Conservation (phyloP, 768 basidiomycete genomes). For the Gloeopeniophorella convolvens region DNA sequence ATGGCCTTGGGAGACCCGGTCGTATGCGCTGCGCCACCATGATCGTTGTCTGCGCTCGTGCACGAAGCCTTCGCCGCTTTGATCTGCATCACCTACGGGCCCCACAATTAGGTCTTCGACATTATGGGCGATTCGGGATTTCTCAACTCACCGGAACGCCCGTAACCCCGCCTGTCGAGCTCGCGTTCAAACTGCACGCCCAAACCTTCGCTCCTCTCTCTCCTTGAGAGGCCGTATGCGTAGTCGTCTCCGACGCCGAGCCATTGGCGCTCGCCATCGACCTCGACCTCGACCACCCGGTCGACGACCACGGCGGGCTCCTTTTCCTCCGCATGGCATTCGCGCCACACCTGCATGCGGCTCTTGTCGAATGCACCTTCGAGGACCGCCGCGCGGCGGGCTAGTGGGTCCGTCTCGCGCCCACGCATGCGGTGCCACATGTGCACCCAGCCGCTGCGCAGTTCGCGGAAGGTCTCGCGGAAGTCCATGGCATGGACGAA, state of each 20-base stretch:
- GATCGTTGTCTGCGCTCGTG: slow-evolving; percentile 11
- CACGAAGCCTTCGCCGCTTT: not conserved
- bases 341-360: slow-evolving; percentile 20
- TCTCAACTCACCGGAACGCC: slow-evolving; percentile 3
- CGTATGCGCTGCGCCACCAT: slow-evolving; percentile 21
- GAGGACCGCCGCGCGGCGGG: slow-evolving; percentile 35
- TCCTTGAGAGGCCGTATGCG: slow-evolving; percentile 35
- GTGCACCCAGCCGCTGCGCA: slow-evolving; percentile 53
- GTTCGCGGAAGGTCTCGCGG: slow-evolving; percentile 59
- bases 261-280: slow-evolving; percentile 47
- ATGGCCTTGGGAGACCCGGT: slow-evolving; percentile 16
- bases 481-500: slow-evolving; percentile 63
- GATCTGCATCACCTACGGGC: not conserved
- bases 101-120: not conserved
- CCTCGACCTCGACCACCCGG: slow-evolving; percentile 19
- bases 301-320: slow-evolving; percentile 5
- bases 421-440: slow-evolving; percentile 47
- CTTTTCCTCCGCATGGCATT: slow-evolving; percentile 1
- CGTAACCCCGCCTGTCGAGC: slow-evolving; percentile 33
- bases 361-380: slow-evolving; percentile 31
- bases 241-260: slow-evolving; percentile 42
- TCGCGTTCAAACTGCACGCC: slow-evolving; percentile 49
- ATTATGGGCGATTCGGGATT: not conserved
- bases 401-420: slow-evolving; percentile 44
- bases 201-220: slow-evolving; percentile 48